Evolutionary conservation across 306 rosid species (phyloP).

Genomic region (Castanospermum australe): DNA sequence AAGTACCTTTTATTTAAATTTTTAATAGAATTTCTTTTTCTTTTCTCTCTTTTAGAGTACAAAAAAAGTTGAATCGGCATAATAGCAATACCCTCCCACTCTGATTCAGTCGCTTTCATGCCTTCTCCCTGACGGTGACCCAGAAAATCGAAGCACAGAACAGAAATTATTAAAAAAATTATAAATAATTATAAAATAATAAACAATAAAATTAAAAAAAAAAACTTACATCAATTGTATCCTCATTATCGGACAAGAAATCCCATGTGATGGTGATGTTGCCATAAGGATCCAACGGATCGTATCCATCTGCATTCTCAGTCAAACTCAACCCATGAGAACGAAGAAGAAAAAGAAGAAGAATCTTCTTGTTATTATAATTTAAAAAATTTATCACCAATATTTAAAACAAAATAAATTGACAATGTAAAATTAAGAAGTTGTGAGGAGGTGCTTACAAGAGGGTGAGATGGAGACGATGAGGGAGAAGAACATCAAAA

Average conservation of each 20-base stretch:
- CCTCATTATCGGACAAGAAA: conserved; percentile 47
- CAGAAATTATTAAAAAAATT: neutral
- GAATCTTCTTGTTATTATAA: neutral
- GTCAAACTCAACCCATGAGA: neutral
- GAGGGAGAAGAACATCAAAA: conserved; percentile 37
- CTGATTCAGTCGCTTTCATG: neutral
- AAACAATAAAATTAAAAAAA: neutral
- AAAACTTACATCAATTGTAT: conserved; percentile 46
- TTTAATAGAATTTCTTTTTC: too few species aligned
- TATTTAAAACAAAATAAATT: neutral
- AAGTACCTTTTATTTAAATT: neutral
- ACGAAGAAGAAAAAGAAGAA: neutral
- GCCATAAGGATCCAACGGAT: conserved; percentile 66
- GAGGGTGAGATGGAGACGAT: conserved; percentile 40
- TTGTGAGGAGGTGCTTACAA: conserved; percentile 43
- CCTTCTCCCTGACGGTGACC: neutral
- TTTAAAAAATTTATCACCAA: neutral
- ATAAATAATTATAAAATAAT: neutral
- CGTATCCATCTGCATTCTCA: conserved; percentile 70
- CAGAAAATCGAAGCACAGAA: neutral
- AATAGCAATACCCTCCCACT: neutral
- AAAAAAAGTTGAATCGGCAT: too few species aligned
- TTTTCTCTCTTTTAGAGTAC: too few species aligned
- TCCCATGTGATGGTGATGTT: conserved; percentile 73
- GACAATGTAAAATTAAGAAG: neutral